These are phyloP conservation scores for Pseudisothecium myosuroides DNA, from an alignment of 225 moss, liverwort and hornwort genomes.

Conservation along the genomic window DNA sequence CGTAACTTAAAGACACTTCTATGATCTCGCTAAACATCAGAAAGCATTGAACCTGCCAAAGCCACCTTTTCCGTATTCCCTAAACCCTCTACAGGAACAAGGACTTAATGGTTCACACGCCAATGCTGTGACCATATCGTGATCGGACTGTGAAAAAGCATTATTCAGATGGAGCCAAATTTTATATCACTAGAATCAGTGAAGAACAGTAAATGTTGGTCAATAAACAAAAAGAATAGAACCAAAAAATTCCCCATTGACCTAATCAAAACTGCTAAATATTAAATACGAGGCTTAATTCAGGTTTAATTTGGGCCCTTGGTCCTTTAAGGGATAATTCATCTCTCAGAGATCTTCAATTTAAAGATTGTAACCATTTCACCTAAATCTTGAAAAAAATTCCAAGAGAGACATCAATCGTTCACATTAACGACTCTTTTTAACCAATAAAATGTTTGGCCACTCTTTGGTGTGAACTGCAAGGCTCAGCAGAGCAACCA, in stretches of 20 bases:
- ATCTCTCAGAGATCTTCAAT: not conserved
- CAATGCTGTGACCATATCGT: not conserved
- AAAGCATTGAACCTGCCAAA: not conserved
- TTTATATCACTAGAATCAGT: not conserved
- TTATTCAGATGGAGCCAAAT: not conserved
- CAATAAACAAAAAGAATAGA: not conserved
- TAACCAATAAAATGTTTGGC: conserved; percentile 10
- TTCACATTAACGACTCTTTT: not conserved
- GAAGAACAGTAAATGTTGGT: not conserved
- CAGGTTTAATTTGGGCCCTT: too few relatives aligned
- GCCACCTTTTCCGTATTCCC: not conserved
- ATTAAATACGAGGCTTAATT: not conserved
- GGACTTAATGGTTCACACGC: not conserved
- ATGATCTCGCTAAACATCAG: not conserved
- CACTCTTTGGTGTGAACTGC: conserved; percentile 33
- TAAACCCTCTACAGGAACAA: not conserved
- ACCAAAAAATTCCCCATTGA: not conserved
- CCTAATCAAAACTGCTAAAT: not conserved
- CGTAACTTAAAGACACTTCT: not conserved
- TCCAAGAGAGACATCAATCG: not conserved
- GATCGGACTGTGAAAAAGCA: not conserved
- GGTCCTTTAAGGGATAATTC: not conserved
- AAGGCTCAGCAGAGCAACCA: conserved; percentile 32
- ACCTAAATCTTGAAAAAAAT: not conserved
- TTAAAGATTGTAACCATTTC: not conserved